phyloP scores from a whole-genome alignment of 495 filamentous ascomycete species.

The Clavariopsis aquatica region DNA sequence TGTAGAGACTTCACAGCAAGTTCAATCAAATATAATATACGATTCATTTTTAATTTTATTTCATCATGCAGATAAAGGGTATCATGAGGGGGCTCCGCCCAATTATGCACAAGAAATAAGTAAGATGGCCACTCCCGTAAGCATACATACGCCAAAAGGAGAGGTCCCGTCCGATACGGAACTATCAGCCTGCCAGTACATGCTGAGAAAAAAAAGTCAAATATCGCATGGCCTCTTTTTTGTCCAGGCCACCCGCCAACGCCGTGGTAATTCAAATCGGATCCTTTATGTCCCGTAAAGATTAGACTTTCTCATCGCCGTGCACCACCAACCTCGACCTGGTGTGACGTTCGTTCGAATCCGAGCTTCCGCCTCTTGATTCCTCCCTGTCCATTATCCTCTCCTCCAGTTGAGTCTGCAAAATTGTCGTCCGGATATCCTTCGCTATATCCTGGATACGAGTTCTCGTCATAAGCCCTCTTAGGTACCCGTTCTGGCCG shows the following conservation, averaged over 20 bases:
- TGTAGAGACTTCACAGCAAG: background rate
- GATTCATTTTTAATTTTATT: background rate
- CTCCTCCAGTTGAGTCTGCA: constrained; percentile 47
- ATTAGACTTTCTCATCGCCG: constrained; percentile 11
- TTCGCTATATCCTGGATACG: constrained; percentile 70
- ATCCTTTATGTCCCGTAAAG: background rate
- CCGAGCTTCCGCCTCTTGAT: constrained; percentile 43
- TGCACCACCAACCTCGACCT: constrained; percentile 28
- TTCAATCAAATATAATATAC: background rate
- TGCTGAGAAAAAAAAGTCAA: constrained; percentile 2
- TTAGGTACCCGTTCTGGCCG: constrained; percentile 61
- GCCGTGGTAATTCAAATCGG: background rate
- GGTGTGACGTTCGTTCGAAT: constrained; percentile 26
- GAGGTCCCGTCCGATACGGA: background rate
- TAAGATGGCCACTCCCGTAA: background rate
- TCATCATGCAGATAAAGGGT: constrained; percentile 15
- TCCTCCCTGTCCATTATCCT: constrained; percentile 40
- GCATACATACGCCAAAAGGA: background rate
- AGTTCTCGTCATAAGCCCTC: constrained; percentile 66
- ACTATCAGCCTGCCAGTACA: background rate
- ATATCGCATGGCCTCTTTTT: background rate
- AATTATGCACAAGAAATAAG: constrained; percentile 14
- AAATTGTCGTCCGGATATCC: constrained; percentile 63
- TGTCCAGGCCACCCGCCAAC: background rate
- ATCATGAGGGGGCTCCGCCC: constrained; percentile 16